A percentile compares a stretch with the other conserved stretches of the same genome.
These are phyloP conservation scores for Phytophthora citrophthora DNA, from an alignment of 352 stramenopile species.

Conservation along the genomic window DNA sequence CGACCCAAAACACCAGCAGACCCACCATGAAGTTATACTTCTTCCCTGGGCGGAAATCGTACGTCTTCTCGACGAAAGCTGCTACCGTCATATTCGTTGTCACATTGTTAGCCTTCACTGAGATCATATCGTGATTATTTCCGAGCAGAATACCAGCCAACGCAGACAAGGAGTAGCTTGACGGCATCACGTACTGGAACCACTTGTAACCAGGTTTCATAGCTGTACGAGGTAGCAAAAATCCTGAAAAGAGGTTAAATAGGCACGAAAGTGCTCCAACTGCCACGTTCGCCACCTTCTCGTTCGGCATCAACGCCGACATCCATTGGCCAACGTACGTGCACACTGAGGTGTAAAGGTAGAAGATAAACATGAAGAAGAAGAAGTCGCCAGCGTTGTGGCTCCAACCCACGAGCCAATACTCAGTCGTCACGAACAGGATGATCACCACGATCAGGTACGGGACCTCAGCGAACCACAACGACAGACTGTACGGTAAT, in stretches of 20 bases:
- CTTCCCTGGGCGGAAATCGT: slow-evolving; percentile 56
- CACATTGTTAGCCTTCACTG: slow-evolving; percentile 5
- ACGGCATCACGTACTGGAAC: slow-evolving; percentile 70
- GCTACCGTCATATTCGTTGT: slow-evolving; percentile 35
- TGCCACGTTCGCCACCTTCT: slow-evolving; percentile 80
- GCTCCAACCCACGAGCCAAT: slow-evolving; percentile 64
- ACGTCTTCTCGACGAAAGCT: slow-evolving; percentile 49
- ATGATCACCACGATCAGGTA: slow-evolving; percentile 61
- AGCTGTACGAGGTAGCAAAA: slow-evolving; percentile 50
- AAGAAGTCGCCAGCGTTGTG: slow-evolving; percentile 42
- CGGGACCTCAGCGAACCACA: slow-evolving; percentile 67
- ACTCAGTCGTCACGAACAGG: slow-evolving; percentile 64
- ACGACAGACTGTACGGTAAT: slow-evolving; percentile 68
- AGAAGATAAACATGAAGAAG: slow-evolving; percentile 56
- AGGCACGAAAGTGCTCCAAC: slow-evolving; percentile 71
- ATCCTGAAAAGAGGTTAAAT: slow-evolving; percentile 75
- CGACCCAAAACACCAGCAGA: slow-evolving; percentile 60
- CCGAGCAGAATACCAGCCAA: slow-evolving; percentile 49
- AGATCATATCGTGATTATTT: slow-evolving; percentile 38
- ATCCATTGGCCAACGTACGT: slow-evolving; percentile 82
- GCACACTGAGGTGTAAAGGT: slow-evolving; percentile 67
- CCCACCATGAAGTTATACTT: slow-evolving; percentile 59
- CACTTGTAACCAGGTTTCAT: slow-evolving; percentile 76
- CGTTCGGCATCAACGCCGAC: slow-evolving; percentile 70
- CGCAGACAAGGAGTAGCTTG: slow-evolving; percentile 56